Conservation (phyloP, 2,329 filamentous ascomycete genomes). For the Penicillium hordei region DNA sequence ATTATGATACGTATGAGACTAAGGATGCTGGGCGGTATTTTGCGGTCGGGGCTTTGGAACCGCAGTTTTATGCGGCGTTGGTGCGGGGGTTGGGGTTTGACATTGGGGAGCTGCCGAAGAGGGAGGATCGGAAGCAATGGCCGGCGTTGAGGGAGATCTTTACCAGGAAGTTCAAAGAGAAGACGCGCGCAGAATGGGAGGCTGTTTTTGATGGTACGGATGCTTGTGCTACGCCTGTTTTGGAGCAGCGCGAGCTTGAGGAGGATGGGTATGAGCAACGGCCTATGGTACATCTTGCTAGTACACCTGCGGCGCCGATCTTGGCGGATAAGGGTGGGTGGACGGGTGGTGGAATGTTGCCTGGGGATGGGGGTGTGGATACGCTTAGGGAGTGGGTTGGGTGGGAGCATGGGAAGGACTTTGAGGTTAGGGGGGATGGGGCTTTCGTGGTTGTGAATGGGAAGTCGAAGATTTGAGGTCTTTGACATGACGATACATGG, state of each 20-base stretch:
- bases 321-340: constrained; percentile 68
- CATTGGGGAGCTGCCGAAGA: constrained; percentile 44
- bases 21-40: constrained; percentile 70
- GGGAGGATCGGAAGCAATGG: constrained; percentile 67
- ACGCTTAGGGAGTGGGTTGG: constrained; percentile 71
- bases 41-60: constrained; percentile 87
- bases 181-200: constrained; percentile 79
- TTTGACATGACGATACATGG: neutral
- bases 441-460: constrained; percentile 56
- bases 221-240: constrained; percentile 86
- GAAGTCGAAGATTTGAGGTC: constrained; percentile 2
- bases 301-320: constrained; percentile 65
- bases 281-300: constrained; percentile 54
- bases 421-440: constrained; percentile 60
- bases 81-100: constrained; percentile 65
- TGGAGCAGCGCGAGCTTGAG: constrained; percentile 72
- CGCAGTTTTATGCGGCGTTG: constrained; percentile 74
- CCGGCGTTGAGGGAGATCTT: constrained; percentile 63
- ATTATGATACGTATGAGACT: constrained; percentile 86
- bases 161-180: constrained; percentile 63
- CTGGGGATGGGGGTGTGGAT: constrained; percentile 72
- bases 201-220: constrained; percentile 82
- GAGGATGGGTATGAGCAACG: constrained; percentile 51
- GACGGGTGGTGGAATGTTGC: constrained; percentile 56
- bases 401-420: constrained; percentile 72